Evolutionary conservation across 108 stramenopile species (phyloP), one percentile per base, ranked within the genome.

Genomic region (Nannochloropsis salina): DNA sequence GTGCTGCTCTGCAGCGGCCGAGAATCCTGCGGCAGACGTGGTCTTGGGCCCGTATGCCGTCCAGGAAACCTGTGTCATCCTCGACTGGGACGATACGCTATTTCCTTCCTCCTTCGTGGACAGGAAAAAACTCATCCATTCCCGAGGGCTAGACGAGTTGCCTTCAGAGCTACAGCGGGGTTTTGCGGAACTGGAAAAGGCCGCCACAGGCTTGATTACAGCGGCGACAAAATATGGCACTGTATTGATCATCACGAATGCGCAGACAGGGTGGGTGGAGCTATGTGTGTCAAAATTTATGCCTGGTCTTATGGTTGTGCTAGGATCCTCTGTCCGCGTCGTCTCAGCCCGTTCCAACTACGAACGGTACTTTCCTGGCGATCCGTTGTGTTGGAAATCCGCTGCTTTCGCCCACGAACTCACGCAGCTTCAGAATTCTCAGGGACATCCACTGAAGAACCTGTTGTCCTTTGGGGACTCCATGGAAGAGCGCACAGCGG

Each of bases 61-160:
- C n/a, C 15, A 74, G 2, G 61, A 81, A 85, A 43, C 47, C 84
- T 91, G 92, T 15, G 93, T 96, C 81, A 94, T 96, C 80, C 94
- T 96, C 83, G 96, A 96, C 86, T 96, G 94, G 93, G 96, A 96
- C 83, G 96, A 96, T 88, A 96, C 96, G 44, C 94, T 96, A 85
- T 92, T 93, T 82, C 95, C 95, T 22, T 95, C 94, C 42, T 94
- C 95, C 9, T 95, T 94, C 86, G 93, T 96, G 6, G 95, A 95
- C 89, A 88, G 92, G 45, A 91, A 86, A 44, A 85, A 93, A 84
- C 91, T 93, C 3, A 93, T 95, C 15, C 92, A 91, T 81, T 90
- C 90, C 80, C 83, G 86, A 44, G 93, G 95, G 44, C 84, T 95
- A 22, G 93, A 95, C 31, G 88, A 89, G 40, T 86, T 93, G 93